A percentile compares a stretch with the other conserved stretches of the same genome.
Evolutionary conservation across 1,284 basidiomycete species (phyloP).

Genomic region (Irpex sp.): DNA sequence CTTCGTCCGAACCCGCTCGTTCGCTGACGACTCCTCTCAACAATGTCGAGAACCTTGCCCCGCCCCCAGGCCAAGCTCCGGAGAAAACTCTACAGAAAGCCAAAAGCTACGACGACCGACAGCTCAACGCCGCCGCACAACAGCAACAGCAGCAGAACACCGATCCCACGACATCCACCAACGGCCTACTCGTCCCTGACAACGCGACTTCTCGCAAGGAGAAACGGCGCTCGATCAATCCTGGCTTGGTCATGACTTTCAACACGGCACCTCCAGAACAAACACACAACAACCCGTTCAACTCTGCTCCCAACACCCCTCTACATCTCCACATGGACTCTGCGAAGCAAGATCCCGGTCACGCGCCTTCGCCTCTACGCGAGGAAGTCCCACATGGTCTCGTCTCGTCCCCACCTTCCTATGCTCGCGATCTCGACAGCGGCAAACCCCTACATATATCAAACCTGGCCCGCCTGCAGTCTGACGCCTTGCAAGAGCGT

Average conservation of each 20-base stretch:
- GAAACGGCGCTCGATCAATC: slow-evolving; percentile 41
- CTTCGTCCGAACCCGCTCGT: slow-evolving; percentile 18
- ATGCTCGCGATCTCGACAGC: neutral
- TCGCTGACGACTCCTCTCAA: slow-evolving; percentile 18
- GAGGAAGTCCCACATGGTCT: slow-evolving; percentile 27
- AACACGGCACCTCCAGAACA: slow-evolving; percentile 22
- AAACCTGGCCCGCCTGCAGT: slow-evolving; percentile 11
- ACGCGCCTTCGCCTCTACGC: slow-evolving; percentile 30
- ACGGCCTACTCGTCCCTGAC: slow-evolving; percentile 19
- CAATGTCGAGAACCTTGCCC: slow-evolving; percentile 19
- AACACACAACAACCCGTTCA: slow-evolving; percentile 12
- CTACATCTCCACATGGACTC: slow-evolving; percentile 23
- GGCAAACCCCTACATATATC: slow-evolving; percentile 7
- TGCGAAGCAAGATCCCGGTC: neutral
- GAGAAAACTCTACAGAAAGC: slow-evolving; percentile 34
- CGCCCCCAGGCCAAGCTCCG: slow-evolving; percentile 18
- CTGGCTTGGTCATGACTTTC: slow-evolving; percentile 30
- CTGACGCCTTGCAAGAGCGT: slow-evolving; percentile 11
- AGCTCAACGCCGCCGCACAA: slow-evolving; percentile 38
- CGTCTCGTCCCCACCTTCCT: slow-evolving; percentile 7
- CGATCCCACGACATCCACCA: slow-evolving; percentile 2
- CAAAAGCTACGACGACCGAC: slow-evolving; percentile 59
- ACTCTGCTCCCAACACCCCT: slow-evolving; percentile 18
- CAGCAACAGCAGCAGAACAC: slow-evolving; percentile 13
- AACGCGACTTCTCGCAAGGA: slow-evolving; percentile 29